Evolutionary conservation across 169 alveolate species (phyloP).

Genomic region (Cryptosporidium ubiquitum): DNA sequence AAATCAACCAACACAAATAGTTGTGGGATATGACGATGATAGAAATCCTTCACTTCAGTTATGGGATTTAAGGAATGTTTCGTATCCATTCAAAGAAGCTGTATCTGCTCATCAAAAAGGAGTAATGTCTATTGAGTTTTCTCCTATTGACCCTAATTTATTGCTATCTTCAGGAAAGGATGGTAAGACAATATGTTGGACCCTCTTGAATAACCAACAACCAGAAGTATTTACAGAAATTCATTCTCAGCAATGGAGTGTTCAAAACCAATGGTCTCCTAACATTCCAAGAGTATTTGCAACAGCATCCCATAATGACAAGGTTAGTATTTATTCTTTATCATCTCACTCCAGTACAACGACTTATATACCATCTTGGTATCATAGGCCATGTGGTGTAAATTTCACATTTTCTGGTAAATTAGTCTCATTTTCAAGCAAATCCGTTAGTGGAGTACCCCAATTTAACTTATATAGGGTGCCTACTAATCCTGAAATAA

Average conservation of each 20-base stretch:
- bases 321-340: slow-evolving; percentile 76
- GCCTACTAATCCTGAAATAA: slow-evolving; percentile 74
- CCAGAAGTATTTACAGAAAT: slow-evolving; percentile 75
- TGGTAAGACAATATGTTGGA: slow-evolving; percentile 84
- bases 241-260: slow-evolving; percentile 79
- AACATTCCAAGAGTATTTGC: slow-evolving; percentile 79
- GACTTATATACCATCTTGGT: slow-evolving; percentile 78
- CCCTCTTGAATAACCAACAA: slow-evolving; percentile 75
- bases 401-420: slow-evolving; percentile 80
- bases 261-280: slow-evolving; percentile 79
- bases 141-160: slow-evolving; percentile 82
- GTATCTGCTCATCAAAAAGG: slow-evolving; percentile 83
- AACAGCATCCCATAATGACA: slow-evolving; percentile 78
- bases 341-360: slow-evolving; percentile 77
- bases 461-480: slow-evolving; percentile 44
- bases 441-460: not conserved
- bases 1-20: slow-evolving; percentile 85
- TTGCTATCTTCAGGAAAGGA: slow-evolving; percentile 85
- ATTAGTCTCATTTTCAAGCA: slow-evolving; percentile 42
- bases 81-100: slow-evolving; percentile 85
- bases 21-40: slow-evolving; percentile 86
- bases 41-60: slow-evolving; percentile 86
- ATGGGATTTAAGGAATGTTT: slow-evolving; percentile 87
- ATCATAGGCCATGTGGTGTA: slow-evolving; percentile 76
- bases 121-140: slow-evolving; percentile 81